Evolutionary conservation across 73 alveolate genomes (phyloP), one percentile per base, ranked within the genome.

Genomic region (Stentor coeruleus): DNA sequence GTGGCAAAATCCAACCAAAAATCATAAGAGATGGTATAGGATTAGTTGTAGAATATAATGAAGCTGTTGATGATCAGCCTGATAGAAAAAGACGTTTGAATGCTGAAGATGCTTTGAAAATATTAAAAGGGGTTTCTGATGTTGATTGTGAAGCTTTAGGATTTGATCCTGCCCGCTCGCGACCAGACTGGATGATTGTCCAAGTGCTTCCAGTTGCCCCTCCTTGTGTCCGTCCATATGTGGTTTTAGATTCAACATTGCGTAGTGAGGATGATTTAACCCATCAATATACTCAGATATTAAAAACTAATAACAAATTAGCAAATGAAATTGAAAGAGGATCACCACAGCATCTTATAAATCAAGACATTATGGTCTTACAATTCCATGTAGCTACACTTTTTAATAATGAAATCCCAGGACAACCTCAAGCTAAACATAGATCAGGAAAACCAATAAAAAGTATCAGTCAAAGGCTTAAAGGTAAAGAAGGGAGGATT

Each of bases 401-500:
- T 39, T 90, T 91, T 90, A 96, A 97, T 92, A 97, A 97, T 88
- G 98, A 95, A 86, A 89, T 94, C 83, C 85, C 95, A 3, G 97
- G 98, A 6, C 83, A 87, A 33, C 95, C 95, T 49, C 86, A 84
- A 38, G 74, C 89, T 59, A 86, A 83, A 76, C 96, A 96, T 60
- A 92, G 91, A 85, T 88, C 97, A 74, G 98, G 98, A 35, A 95
- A 92, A 91, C 99, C 96, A 35, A 91, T 90, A 39, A 97, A 81
- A 86, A 82, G 81, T 81, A 82, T 40, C 42, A 82, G 72, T 37
- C 83, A 75, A 3, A 86, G 99, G 73, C 95, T 97, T 59, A 97
- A 96, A 92, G 99, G 99, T 31, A 97, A 98, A 89, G 99, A 98
- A 84, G 99, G 99, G 3, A 89, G 99, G 84, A 95, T 97, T 39